Conservation (phyloP, 73 alveolate species). For the Halteria grandinella region DNA sequence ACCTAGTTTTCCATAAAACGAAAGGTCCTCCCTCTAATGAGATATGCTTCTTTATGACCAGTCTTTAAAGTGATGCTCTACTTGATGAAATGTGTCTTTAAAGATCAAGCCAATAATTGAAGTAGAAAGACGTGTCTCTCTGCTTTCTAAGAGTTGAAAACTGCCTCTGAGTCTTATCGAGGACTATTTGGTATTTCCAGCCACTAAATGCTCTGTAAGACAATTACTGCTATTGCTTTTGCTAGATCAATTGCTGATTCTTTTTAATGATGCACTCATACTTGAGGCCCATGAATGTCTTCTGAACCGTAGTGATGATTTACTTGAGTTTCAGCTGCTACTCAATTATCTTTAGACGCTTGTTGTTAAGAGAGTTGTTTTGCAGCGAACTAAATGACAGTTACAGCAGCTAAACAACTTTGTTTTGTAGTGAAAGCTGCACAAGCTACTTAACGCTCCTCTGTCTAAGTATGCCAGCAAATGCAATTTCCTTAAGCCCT, state of each 20-base stretch:
- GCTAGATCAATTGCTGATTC: conserved; percentile 1
- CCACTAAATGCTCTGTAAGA: conserved; percentile 25
- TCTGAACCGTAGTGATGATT: background rate
- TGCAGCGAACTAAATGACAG: background rate
- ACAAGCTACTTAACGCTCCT: background rate
- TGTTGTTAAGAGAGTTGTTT: conserved; percentile 1
- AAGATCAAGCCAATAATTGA: conserved; percentile 17
- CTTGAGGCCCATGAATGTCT: conserved; percentile 33
- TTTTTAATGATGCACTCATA: conserved; percentile 4
- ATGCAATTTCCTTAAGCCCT: background rate
- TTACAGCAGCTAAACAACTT: background rate
- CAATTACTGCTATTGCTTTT: background rate
- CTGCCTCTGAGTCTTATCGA: conserved; percentile 16
- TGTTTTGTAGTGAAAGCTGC: background rate
- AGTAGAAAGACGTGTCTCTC: background rate
- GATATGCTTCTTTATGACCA: background rate
- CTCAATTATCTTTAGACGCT: background rate
- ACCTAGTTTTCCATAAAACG: background rate
- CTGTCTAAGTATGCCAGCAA: background rate
- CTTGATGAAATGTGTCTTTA: background rate
- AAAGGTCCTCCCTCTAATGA: background rate
- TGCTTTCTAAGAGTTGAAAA: background rate
- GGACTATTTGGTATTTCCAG: conserved; percentile 18
- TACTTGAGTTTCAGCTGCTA: background rate
- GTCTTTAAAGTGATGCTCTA: background rate